These are phyloP conservation scores for Botrytis medusae DNA, from an alignment of 2,329 filamentous ascomycete species.

Conservation along the genomic window DNA sequence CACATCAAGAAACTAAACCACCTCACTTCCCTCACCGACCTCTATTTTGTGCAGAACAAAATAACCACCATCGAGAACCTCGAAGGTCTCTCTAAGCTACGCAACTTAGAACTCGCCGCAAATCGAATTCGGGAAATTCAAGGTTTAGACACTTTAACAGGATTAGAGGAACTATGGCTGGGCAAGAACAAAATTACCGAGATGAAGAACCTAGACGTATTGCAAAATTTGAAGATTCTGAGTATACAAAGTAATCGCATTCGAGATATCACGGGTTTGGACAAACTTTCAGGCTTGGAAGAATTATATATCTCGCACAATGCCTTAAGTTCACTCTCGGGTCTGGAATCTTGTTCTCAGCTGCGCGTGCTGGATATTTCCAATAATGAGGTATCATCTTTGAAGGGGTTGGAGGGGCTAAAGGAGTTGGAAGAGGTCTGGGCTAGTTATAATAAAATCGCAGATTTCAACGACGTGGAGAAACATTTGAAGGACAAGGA, in stretches of 20 bases:
- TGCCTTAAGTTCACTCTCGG: conserved; percentile 72
- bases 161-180: conserved; percentile 86
- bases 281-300: conserved; percentile 72
- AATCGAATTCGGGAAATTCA: conserved; percentile 89
- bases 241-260: conserved; percentile 96
- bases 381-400: conserved; percentile 76
- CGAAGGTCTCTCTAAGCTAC: conserved; percentile 70
- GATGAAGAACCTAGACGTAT: conserved; percentile 70
- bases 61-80: conserved; percentile 85
- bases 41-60: conserved; percentile 95
- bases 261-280: conserved; percentile 71
- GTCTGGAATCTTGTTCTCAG: conserved; percentile 62
- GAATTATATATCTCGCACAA: conserved; percentile 98
- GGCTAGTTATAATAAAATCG: conserved; percentile 85
- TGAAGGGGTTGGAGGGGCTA: conserved; percentile 70
- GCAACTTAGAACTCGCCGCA: conserved; percentile 85
- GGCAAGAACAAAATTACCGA: conserved; percentile 96
- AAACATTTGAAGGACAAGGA: conserved; percentile 75
- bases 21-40: conserved; percentile 72
- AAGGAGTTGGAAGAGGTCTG: conserved; percentile 82
- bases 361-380: conserved; percentile 85
- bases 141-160: conserved; percentile 74
- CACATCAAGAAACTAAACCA: conserved; percentile 89
- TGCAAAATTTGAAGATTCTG: conserved; percentile 80
- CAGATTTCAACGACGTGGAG: conserved; percentile 81